These are phyloP conservation scores for Xylariales sp. DNA, from an alignment of 2,329 filamentous ascomycete species.

Conservation along the genomic window DNA sequence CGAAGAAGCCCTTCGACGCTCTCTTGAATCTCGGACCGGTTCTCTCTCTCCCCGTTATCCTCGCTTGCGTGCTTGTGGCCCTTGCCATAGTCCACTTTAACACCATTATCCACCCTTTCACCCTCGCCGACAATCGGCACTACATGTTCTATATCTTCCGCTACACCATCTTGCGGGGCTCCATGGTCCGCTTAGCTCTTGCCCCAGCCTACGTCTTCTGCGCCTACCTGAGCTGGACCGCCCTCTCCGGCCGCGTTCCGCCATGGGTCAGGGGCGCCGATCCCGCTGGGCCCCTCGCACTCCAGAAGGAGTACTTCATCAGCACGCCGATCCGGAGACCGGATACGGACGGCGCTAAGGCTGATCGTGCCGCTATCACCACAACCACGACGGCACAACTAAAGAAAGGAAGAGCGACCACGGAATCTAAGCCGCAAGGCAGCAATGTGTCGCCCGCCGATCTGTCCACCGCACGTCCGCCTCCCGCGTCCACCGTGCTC, in stretches of 20 bases:
- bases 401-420: neutral
- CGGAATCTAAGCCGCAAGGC: no score
- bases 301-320: no score
- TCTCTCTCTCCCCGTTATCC: constrained; percentile 31
- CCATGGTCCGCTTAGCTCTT: constrained; percentile 60
- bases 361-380: no score
- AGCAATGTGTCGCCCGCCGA: no score
- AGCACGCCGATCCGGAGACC: no score
- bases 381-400: no score
- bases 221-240: constrained; percentile 63
- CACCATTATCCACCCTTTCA: constrained; percentile 94
- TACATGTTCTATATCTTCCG: constrained; percentile 98
- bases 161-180: constrained; percentile 66
- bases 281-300: no score
- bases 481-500: constrained; percentile 46
- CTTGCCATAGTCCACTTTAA: constrained; percentile 65
- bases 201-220: constrained; percentile 67
- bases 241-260: constrained; percentile 35
- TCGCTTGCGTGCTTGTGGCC: constrained; percentile 30
- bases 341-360: no score
- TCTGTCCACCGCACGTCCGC: constrained; percentile 17
- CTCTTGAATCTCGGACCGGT: constrained; percentile 22
- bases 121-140: constrained; percentile 91
- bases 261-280: no score
- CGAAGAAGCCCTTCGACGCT: constrained; percentile 7